Conservation (phyloP, 495 filamentous ascomycete species). For the Achaetomiella virescens region DNA sequence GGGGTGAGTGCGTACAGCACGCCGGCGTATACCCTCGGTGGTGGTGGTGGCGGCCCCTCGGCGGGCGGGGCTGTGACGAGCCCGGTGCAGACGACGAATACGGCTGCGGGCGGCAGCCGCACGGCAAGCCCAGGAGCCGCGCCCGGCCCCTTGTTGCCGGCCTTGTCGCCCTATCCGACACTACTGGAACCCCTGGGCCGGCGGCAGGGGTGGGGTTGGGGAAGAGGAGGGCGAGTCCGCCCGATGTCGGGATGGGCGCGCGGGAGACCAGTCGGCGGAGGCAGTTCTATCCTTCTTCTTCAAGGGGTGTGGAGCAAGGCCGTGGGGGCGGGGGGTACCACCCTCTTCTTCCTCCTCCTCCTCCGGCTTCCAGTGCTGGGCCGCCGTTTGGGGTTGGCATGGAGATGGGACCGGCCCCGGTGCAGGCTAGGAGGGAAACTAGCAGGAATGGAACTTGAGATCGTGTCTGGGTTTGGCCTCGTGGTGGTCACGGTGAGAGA, state of each 20-base stretch:
- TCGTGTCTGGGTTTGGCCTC: too few relatives aligned
- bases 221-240: slow-evolving; percentile 36
- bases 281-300: slow-evolving; percentile 24
- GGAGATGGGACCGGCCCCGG: too few relatives aligned
- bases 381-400: too few relatives aligned
- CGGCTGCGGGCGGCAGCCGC: slow-evolving; percentile 30
- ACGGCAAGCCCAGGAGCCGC: slow-evolving; percentile 39
- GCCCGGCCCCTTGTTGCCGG: slow-evolving; percentile 23
- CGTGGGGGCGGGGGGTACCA: not conserved
- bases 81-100: not conserved
- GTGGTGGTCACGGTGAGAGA: too few relatives aligned
- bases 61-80: not conserved
- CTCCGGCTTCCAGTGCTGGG: too few relatives aligned
- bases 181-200: slow-evolving; percentile 19
- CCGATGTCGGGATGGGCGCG: slow-evolving; percentile 24
- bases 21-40: slow-evolving; percentile 36
- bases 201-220: not conserved
- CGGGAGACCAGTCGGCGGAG: slow-evolving; percentile 42
- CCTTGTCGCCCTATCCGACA: slow-evolving; percentile 31
- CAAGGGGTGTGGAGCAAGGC: not conserved
- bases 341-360: too few relatives aligned
- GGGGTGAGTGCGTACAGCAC: slow-evolving; percentile 49
- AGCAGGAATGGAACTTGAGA: too few relatives aligned
- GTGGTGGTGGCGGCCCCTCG: not conserved
- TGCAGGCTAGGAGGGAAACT: too few relatives aligned